Evolutionary conservation across 208 protist genomes (phyloP).

Genomic region (Leishmania braziliensis): DNA sequence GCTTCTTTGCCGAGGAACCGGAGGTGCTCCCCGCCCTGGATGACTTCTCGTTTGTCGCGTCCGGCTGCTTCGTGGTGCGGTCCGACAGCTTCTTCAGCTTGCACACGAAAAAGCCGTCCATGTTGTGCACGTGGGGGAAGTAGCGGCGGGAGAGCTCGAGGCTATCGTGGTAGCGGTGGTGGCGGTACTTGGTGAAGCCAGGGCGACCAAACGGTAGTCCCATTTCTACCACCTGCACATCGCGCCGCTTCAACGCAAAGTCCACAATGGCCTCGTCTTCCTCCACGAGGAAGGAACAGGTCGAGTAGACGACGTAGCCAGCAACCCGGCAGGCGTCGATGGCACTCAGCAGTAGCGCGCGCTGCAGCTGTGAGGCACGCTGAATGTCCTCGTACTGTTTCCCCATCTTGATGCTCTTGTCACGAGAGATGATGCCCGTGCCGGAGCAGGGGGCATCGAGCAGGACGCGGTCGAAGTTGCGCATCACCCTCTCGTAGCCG

Average conservation of each 20-base stretch:
- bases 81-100: constrained; percentile 96
- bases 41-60: neutral
- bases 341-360: constrained; percentile 96
- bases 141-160: constrained; percentile 78
- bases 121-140: constrained; percentile 99
- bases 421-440: constrained; percentile 98
- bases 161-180: constrained; percentile 81
- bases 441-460: constrained; percentile 99
- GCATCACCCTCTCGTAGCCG: constrained; percentile 90
- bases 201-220: constrained; percentile 95
- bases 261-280: constrained; percentile 99
- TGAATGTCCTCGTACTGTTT: constrained; percentile 95
- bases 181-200: constrained; percentile 90
- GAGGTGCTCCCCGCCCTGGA: neutral
- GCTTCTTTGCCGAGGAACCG: neutral
- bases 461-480: constrained; percentile 91
- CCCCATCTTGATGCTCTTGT: constrained; percentile 96
- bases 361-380: constrained; percentile 93
- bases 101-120: constrained; percentile 99
- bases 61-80: constrained; percentile 19
- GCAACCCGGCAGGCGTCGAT: constrained; percentile 97
- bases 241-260: constrained; percentile 95
- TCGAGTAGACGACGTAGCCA: constrained; percentile 98
- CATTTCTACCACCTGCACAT: constrained; percentile 94
- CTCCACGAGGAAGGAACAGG: constrained; percentile 97